These are phyloP conservation scores for Phytophthora fragariaefolia DNA, from an alignment of 352 stramenopile genomes.

Conservation along the genomic window DNA sequence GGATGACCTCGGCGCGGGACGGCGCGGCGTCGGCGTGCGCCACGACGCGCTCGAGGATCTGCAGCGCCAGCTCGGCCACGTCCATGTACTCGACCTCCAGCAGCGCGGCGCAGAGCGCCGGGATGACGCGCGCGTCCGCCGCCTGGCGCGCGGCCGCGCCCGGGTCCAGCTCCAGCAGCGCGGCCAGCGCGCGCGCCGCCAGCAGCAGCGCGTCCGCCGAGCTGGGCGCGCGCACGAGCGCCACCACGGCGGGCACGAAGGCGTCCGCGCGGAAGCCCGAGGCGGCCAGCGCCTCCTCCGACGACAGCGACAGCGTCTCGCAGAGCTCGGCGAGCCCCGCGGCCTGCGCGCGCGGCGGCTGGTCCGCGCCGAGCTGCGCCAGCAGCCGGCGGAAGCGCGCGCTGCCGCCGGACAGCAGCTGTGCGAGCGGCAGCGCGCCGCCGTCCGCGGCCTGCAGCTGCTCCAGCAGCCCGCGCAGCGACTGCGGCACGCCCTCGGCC, in stretches of 20 bases:
- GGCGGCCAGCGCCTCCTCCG: slow-evolving; percentile 68
- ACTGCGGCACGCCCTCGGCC: slow-evolving; percentile 39
- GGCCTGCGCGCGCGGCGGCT: slow-evolving; percentile 51
- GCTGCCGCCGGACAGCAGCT: slow-evolving; percentile 45
- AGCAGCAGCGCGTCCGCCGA: slow-evolving; percentile 76
- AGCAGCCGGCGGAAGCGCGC: slow-evolving; percentile 56
- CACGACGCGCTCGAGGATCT: slow-evolving; percentile 72
- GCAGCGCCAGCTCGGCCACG: slow-evolving; percentile 71
- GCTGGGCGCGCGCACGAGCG: slow-evolving; percentile 45
- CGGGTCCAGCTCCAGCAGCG: slow-evolving; percentile 66
- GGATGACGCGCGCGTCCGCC: slow-evolving; percentile 53
- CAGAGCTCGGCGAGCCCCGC: slow-evolving; percentile 63
- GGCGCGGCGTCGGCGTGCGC: slow-evolving; percentile 33
- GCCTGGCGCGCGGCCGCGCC: slow-evolving; percentile 49
- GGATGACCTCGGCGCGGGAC: slow-evolving; percentile 53
- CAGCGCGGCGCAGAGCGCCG: slow-evolving; percentile 70
- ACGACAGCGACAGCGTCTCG: slow-evolving; percentile 75
- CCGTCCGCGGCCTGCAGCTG: slow-evolving; percentile 30
- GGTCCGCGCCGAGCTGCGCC: slow-evolving; percentile 40
- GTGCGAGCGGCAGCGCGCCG: slow-evolving; percentile 61
- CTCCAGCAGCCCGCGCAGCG: slow-evolving; percentile 47
- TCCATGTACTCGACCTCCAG: slow-evolving; percentile 88
- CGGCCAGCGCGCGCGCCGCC: slow-evolving; percentile 56
- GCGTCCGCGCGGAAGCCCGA: slow-evolving; percentile 69
- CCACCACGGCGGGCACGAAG: slow-evolving; percentile 56